Evolutionary conservation across 257 asterid genomes (phyloP).

Genomic region (Solanum lignicaule): DNA sequence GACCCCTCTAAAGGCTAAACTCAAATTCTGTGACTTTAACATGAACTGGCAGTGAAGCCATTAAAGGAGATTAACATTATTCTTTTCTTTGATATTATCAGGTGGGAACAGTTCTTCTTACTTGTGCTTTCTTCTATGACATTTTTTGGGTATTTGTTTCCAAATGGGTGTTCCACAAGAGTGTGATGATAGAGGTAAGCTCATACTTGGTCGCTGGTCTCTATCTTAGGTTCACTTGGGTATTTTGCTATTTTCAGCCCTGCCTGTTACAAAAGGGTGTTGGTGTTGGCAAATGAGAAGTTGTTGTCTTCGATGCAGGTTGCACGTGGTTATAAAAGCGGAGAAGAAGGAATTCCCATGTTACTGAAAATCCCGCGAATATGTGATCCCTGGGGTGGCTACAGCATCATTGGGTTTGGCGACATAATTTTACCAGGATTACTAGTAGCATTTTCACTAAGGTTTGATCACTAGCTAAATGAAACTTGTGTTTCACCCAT

Average conservation of each 20-base stretch:
- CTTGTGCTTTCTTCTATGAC: constrained; percentile 89
- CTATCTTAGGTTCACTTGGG: not conserved
- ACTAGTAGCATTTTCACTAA: constrained; percentile 54
- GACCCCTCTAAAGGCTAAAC: not conserved
- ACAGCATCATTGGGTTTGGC: constrained; percentile 88
- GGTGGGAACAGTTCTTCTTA: constrained; percentile 95
- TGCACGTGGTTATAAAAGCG: constrained; percentile 91
- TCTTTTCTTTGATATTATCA: constrained; percentile 20
- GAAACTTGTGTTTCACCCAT: not conserved
- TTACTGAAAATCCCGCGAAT: constrained; percentile 79
- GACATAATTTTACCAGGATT: constrained; percentile 86
- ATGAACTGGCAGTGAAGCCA: not conserved
- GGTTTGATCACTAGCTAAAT: constrained; percentile 20
- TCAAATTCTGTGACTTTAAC: not conserved
- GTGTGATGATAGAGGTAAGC: constrained; percentile 97
- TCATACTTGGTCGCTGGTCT: not conserved
- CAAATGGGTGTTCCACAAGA: constrained; percentile 81
- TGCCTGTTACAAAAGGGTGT: not conserved
- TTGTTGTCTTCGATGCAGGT: constrained; percentile 27
- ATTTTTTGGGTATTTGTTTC: constrained; percentile 95
- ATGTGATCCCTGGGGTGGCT: constrained; percentile 98
- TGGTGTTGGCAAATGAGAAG: not conserved
- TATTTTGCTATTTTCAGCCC: not conserved
- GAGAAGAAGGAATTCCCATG: constrained; percentile 96
- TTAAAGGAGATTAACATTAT: not conserved